Conservation (phyloP, 352 stramenopile genomes). For the Phytophthora crassamura region DNA sequence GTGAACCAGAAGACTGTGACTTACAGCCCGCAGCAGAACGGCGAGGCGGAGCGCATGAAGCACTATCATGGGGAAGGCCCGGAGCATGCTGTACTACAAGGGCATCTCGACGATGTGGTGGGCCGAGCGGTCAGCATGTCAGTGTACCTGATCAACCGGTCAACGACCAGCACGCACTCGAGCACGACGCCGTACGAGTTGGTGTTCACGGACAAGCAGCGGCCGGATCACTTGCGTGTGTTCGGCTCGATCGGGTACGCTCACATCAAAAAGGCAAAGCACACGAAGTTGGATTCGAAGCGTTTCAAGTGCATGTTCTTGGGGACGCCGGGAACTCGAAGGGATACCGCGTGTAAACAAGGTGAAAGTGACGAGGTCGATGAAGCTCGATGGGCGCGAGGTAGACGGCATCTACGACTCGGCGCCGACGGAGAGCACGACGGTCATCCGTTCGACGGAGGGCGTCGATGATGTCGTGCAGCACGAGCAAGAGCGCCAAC, state of each 20-base stretch:
- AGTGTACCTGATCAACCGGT: conserved; percentile 33
- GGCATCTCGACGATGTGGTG: too few relatives aligned
- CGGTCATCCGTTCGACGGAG: conserved; percentile 3
- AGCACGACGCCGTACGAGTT: conserved; percentile 19
- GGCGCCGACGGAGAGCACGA: not conserved
- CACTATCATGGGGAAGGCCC: too few relatives aligned
- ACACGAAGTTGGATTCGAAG: conserved; percentile 37
- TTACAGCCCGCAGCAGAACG: too few relatives aligned
- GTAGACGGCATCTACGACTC: conserved; percentile 23
- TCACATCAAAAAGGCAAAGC: conserved; percentile 11
- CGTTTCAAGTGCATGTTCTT: conserved; percentile 23
- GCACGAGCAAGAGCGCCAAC: conserved; percentile 2
- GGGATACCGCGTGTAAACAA: conserved; percentile 25
- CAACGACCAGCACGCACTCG: conserved; percentile 1
- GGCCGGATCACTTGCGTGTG: conserved; percentile 24
- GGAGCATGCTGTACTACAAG: too few relatives aligned
- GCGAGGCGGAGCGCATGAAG: too few relatives aligned
- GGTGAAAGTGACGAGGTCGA: conserved; percentile 17
- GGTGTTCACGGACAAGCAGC: not conserved
- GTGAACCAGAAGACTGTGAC: too few relatives aligned
- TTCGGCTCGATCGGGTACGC: conserved; percentile 19
- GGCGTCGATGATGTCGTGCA: too few relatives aligned
- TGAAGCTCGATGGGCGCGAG: conserved; percentile 31
- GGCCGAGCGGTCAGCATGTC: too few relatives aligned
- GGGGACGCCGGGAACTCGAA: conserved; percentile 25